Conservation (phyloP, 257 asterid genomes). For the Solanum pennellii region DNA sequence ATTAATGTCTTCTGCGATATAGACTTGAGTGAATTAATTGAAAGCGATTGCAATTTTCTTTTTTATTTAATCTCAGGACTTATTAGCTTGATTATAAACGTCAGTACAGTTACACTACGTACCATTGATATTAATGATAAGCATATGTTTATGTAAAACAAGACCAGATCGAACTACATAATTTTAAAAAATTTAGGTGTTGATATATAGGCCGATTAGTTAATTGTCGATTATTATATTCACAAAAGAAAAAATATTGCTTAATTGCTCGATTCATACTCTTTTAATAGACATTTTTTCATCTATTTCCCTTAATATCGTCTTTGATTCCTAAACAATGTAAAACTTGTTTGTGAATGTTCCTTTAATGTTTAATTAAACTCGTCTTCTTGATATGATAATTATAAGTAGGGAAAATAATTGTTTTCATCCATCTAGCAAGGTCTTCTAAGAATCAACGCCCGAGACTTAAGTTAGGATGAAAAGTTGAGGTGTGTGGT, state of each 20-base stretch:
- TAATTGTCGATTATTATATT: no score
- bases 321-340: not conserved
- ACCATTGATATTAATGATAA: not conserved
- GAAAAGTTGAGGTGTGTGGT: no score
- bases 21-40: not conserved
- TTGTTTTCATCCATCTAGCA: no score
- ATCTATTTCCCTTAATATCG: not conserved
- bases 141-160: not conserved
- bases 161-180: not conserved
- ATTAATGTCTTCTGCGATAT: not conserved
- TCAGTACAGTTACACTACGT: not conserved
- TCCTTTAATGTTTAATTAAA: no score
- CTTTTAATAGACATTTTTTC: no score
- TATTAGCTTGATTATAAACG: not conserved
- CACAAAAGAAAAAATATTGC: not conserved
- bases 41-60: not conserved
- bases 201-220: no score
- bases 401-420: not conserved
- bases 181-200: no score
- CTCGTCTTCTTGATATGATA: no score
- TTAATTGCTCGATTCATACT: not conserved
- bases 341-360: no score
- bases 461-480: no score
- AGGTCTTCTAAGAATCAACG: no score
- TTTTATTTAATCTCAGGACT: not conserved